Evolutionary conservation across 192 early-diverging fungal genomes (phyloP).

Genomic region (Jimgerdemannia flammicorona): DNA sequence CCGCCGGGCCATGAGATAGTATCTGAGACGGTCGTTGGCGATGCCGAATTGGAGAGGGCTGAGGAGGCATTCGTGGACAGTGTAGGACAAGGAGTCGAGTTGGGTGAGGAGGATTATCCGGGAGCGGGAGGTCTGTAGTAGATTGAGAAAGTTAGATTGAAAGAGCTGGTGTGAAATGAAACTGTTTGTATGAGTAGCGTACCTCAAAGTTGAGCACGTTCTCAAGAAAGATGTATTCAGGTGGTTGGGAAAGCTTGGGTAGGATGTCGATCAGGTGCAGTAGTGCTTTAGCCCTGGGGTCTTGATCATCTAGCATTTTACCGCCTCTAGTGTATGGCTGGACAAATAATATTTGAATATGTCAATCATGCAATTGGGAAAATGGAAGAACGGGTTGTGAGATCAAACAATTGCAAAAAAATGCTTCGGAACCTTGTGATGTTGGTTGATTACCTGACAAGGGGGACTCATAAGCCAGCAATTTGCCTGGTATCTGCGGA

Average conservation of each 20-base stretch:
- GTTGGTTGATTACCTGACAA: conserved; percentile 63
- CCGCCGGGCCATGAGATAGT: conserved; percentile 62
- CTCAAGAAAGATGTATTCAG: conserved; percentile 66
- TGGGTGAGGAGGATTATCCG: conserved; percentile 50
- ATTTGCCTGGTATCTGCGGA: conserved; percentile 55
- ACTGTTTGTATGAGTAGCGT: neutral
- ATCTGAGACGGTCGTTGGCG: conserved; percentile 75
- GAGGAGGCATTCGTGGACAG: conserved; percentile 66
- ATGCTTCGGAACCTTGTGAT: neutral
- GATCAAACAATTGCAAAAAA: no score
- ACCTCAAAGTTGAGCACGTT: conserved; percentile 81
- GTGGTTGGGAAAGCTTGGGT: conserved; percentile 43
- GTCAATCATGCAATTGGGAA: no score
- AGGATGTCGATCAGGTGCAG: conserved; percentile 65
- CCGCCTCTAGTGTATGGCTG: conserved; percentile 73
- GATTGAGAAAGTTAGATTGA: neutral
- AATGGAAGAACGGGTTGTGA: no score
- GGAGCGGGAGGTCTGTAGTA: conserved; percentile 50
- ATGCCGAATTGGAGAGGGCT: conserved; percentile 69
- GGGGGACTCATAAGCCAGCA: conserved; percentile 92
- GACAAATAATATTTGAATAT: neutral
- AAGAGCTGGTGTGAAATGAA: neutral
- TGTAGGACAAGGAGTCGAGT: conserved; percentile 52
- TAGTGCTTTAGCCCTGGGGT: conserved; percentile 68
- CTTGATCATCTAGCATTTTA: conserved; percentile 69